Base-by-base conservation (phyloP, 108 stramenopile species). In the Nannochloropsis salina region DNA sequence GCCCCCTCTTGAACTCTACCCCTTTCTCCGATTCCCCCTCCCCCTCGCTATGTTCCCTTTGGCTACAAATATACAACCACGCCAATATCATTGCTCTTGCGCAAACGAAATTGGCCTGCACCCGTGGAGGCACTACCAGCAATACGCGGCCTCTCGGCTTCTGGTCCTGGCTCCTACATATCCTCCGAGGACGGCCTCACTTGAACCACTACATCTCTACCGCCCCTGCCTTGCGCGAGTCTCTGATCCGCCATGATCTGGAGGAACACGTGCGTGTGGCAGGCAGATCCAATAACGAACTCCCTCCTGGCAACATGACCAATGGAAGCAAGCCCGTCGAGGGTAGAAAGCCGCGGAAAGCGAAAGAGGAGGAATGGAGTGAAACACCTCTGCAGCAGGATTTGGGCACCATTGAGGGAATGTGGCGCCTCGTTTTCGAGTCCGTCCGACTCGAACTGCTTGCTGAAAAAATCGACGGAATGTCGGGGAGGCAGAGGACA, bases 341-440 rank as follows among this genome's bases (percentile, higher is more conserved):
- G 31, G 31, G 31, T 31, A 31, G 31, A 31, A 31, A 31, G 0
- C 31, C 31, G 31, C 31, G 31, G 31, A 31, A 1, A 31, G 31
- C 31, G 31, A 31, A 31, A 31, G 31, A 31, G 0, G 31, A 31
- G 31, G 31, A 31, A 31, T 31, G 31, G 31, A 31, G 1, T 31
- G 31, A 31, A 31, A 31, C 31, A 31, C 31, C 31, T 31, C 31
- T 31, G 61, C 61, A 74, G 61, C 8, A n/a, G 61, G 61, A 74
- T 74, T 4, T 74, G 61, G 61, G 61, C n/a, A 74, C 61, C n/a
- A 6, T 74, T 74, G 61, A 74, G n/a, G 61, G 8, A 74, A 15
- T 6, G 61, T 74, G 61, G 61, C 61, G 61, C n/a, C 61, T 74
- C 6, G n/a, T 74, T 74, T 74, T 74, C 61, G 61, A 74, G n/a